Conservation (phyloP, 257 asterid species). For the Leptodermis oblonga region DNA sequence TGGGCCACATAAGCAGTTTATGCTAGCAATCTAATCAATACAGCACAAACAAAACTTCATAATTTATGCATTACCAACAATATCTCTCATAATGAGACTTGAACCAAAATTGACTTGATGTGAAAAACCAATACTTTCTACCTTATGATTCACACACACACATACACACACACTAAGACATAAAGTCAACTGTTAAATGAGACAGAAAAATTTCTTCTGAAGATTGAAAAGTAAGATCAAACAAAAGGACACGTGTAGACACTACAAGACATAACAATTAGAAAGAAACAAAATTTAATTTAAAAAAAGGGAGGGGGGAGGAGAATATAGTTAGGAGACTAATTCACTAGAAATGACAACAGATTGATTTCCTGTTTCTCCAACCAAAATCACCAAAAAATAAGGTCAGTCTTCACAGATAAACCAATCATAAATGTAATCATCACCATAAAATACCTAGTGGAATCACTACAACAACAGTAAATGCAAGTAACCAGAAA, state of each 20-base stretch:
- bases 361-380: not conserved
- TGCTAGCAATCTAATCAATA: not conserved
- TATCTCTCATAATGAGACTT: not conserved
- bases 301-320: no score
- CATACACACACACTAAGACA: no score
- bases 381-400: not conserved
- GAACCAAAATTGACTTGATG: not conserved
- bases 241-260: no score
- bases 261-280: not conserved
- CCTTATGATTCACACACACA: not conserved
- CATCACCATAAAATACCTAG: not conserved
- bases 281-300: not conserved
- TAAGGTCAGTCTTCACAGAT: not conserved
- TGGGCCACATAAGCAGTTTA: not conserved
- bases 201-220: no score
- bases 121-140: not conserved
- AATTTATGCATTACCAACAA: not conserved
- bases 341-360: not conserved
- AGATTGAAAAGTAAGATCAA: no score
- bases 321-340: not conserved
- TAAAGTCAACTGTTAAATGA: not conserved
- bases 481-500: not conserved
- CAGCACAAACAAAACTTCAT: not conserved
- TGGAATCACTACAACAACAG: not conserved
- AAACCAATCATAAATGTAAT: not conserved